Evolutionary conservation across 2,329 filamentous ascomycete genomes (phyloP).

Genomic region (Endothia cerciana): DNA sequence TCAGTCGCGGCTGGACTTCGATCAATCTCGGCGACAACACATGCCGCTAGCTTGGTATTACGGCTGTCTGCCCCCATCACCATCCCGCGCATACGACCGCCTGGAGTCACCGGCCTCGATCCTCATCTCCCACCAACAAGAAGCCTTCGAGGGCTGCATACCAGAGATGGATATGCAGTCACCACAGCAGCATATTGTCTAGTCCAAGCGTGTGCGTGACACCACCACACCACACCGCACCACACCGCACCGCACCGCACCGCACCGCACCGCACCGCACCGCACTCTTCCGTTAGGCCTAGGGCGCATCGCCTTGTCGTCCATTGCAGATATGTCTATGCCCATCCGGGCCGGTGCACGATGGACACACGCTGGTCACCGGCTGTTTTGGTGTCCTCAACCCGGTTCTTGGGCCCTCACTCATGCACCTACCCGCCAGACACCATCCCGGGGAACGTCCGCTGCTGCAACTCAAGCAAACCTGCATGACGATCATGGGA

Average conservation of each 20-base stretch:
- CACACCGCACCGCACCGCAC: conserved; percentile 3
- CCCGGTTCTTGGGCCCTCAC: conserved; percentile 1
- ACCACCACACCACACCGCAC: not conserved
- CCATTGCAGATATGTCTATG: conserved; percentile 13
- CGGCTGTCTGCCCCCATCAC: too few relatives aligned
- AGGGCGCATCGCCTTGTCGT: not conserved
- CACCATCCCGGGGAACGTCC: conserved; percentile 6
- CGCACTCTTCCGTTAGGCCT: not conserved
- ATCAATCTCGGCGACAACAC: not conserved
- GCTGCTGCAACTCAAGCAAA: conserved; percentile 18
- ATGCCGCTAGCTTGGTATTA: not conserved
- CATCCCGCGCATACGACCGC: not conserved
- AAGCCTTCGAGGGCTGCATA: not conserved
- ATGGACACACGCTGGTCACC: conserved; percentile 7
- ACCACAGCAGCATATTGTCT: not conserved
- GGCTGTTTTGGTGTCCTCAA: not conserved
- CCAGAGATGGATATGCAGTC: not conserved
- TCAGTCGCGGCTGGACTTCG: not conserved
- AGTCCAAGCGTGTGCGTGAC: not conserved
- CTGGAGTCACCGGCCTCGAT: conserved; percentile 8
- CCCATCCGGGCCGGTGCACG: conserved; percentile 9
- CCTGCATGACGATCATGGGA: conserved; percentile 10
- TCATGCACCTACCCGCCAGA: conserved; percentile 18
- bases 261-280: not conserved
- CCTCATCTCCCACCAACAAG: not conserved